phyloP scores from a whole-genome alignment of 2,329 filamentous ascomycete species.

The Arthroderma sp. region DNA sequence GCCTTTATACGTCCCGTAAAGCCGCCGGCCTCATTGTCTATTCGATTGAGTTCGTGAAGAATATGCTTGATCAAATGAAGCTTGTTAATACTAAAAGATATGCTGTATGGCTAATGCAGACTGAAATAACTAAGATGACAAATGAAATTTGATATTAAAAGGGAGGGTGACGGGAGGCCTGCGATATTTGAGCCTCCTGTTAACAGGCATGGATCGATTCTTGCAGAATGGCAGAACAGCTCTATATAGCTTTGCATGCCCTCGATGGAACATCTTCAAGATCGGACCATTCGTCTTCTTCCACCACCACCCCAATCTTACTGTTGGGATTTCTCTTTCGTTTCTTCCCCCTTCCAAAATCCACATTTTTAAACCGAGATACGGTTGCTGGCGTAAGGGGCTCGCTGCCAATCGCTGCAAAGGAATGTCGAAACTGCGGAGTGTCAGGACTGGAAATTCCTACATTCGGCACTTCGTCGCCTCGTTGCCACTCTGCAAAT shows the following conservation, averaged over 20 bases:
- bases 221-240: no score
- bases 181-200: no score
- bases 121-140: no score
- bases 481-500: constrained; percentile 11
- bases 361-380: constrained; percentile 31
- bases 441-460: background rate
- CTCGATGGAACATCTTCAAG: background rate
- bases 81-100: no score
- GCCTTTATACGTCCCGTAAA: no score
- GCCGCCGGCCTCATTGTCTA: no score
- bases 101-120: no score
- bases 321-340: constrained; percentile 25
- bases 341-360: constrained; percentile 26
- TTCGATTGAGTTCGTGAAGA: no score
- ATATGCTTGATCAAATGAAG: no score
- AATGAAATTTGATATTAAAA: no score
- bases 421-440: constrained; percentile 2
- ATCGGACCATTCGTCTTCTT: constrained; percentile 17
- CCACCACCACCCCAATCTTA: constrained; percentile 26
- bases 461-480: constrained; percentile 12
- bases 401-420: constrained; percentile 18
- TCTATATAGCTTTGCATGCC: background rate
- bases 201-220: no score
- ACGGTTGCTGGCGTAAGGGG: constrained; percentile 32
- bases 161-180: no score